A percentile compares a stretch with the other conserved stretches of the same genome.
These are phyloP conservation scores for Stylonectria norvegica DNA, from an alignment of 2,329 filamentous ascomycete genomes.

Conservation along the genomic window DNA sequence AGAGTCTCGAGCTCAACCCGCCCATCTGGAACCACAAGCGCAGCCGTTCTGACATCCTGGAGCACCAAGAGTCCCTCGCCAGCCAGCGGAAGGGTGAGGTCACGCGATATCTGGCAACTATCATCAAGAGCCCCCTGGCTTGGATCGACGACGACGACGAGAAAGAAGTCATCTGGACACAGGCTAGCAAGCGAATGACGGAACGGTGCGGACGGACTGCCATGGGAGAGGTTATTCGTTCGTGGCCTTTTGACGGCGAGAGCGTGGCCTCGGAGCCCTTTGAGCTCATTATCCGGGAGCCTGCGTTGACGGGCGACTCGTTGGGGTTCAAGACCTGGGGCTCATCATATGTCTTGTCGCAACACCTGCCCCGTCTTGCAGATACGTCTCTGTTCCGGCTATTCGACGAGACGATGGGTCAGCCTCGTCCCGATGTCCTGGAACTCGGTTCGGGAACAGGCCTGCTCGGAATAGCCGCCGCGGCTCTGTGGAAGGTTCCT, in stretches of 20 bases:
- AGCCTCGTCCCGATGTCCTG: conserved; percentile 45
- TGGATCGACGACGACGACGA: conserved; percentile 68
- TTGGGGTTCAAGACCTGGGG: conserved; percentile 95
- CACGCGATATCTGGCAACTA: conserved; percentile 63
- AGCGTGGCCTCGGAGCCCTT: conserved; percentile 40
- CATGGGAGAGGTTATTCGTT: conserved; percentile 55
- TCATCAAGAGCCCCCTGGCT: conserved; percentile 62
- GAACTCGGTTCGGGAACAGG: conserved; percentile 91
- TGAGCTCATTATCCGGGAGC: conserved; percentile 75
- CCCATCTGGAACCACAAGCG: conserved; percentile 60
- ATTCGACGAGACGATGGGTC: conserved; percentile 36
- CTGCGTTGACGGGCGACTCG: conserved; percentile 81
- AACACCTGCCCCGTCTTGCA: conserved; percentile 56
- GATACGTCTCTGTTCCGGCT: conserved; percentile 44
- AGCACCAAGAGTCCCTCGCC: conserved; percentile 40
- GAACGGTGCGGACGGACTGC: conserved; percentile 75
- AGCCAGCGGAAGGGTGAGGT: conserved; percentile 48
- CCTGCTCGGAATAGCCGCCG: conserved; percentile 82
- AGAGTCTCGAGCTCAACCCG: conserved; percentile 62
- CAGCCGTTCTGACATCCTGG: conserved; percentile 40
- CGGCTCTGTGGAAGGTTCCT: conserved; percentile 62
- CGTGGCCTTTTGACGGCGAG: conserved; percentile 48
- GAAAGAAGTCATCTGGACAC: conserved; percentile 70
- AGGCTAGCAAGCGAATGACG: conserved; percentile 74
- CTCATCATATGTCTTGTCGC: conserved; percentile 80